Percentiles rank a stretch among this genome's conserved stretches.
Evolutionary conservation across 225 moss, liverwort and hornwort genomes (phyloP).

Genomic region (Pseudoscleropodium purum): DNA sequence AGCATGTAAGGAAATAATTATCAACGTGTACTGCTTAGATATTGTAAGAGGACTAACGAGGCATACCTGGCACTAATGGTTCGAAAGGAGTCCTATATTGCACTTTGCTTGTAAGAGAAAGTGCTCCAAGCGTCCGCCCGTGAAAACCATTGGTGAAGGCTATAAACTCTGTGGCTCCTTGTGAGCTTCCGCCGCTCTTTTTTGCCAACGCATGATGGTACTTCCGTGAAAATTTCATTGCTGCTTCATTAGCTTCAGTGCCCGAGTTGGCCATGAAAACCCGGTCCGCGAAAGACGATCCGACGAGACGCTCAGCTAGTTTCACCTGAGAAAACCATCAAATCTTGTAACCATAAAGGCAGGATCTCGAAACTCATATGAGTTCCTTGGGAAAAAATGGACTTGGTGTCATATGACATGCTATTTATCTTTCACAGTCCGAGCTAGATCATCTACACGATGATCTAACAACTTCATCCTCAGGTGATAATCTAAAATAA

Average conservation of each 20-base stretch:
- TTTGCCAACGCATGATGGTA: slow-evolving; percentile 47
- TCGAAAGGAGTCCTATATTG: slow-evolving; percentile 92
- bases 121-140: slow-evolving; percentile 76
- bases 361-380: neutral
- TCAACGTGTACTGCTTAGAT: neutral
- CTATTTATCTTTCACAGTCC: neutral
- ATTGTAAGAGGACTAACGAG: neutral
- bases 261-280: slow-evolving; percentile 83
- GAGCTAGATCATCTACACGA: neutral
- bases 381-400: neutral
- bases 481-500: neutral
- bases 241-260: slow-evolving; percentile 94
- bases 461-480: neutral
- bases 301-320: slow-evolving; percentile 72
- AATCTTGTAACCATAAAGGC: neutral
- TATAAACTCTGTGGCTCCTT: slow-evolving; percentile 50
- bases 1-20: neutral
- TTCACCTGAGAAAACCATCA: slow-evolving; percentile 46
- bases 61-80: slow-evolving; percentile 64
- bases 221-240: slow-evolving; percentile 90
- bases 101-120: slow-evolving; percentile 79
- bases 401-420: neutral
- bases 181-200: slow-evolving; percentile 9
- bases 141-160: slow-evolving; percentile 80
- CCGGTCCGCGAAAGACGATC: slow-evolving; percentile 74